A percentile compares a stretch with the other conserved stretches of the same genome.
These are phyloP conservation scores for Linnemannia zychae DNA, from an alignment of 192 early-diverging fungal genomes.

Conservation along the genomic window DNA sequence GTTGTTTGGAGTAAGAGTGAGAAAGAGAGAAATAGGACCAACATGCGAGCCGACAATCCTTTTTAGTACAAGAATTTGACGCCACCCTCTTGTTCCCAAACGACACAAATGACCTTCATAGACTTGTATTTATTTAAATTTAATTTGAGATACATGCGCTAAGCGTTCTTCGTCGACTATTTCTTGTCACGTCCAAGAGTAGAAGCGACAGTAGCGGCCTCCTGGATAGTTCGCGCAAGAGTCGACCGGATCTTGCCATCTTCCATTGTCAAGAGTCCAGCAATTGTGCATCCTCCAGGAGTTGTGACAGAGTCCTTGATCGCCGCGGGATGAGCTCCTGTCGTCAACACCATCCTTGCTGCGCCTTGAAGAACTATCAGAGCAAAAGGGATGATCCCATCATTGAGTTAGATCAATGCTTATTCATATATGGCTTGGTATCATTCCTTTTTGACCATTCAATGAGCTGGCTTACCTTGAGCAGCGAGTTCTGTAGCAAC, in stretches of 20 bases:
- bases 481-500: slow-evolving; percentile 67
- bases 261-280: slow-evolving; percentile 69
- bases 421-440: too few species aligned
- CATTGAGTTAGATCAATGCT: not conserved
- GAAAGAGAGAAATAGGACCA: slow-evolving; percentile 5
- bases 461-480: slow-evolving; percentile 52
- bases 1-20: not conserved
- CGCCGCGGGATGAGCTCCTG: slow-evolving; percentile 64
- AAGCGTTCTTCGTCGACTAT: not conserved
- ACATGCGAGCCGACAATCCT: not conserved
- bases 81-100: not conserved
- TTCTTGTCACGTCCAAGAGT: slow-evolving; percentile 62
- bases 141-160: not conserved
- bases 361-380: slow-evolving; percentile 62
- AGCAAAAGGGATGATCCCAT: not conserved
- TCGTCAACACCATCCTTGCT: slow-evolving; percentile 65
- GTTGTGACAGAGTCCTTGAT: slow-evolving; percentile 70
- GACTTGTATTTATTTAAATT: not conserved
- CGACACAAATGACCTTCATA: not conserved
- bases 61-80: not conserved
- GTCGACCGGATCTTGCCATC: slow-evolving; percentile 70
- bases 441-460: not conserved
- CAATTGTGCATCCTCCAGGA: slow-evolving; percentile 69
- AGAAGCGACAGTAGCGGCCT: slow-evolving; percentile 64
- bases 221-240: slow-evolving; percentile 66